Evolutionary conservation across 176 grass and related monocot genomes (phyloP).

Genomic region (Pontederia crassipes): DNA sequence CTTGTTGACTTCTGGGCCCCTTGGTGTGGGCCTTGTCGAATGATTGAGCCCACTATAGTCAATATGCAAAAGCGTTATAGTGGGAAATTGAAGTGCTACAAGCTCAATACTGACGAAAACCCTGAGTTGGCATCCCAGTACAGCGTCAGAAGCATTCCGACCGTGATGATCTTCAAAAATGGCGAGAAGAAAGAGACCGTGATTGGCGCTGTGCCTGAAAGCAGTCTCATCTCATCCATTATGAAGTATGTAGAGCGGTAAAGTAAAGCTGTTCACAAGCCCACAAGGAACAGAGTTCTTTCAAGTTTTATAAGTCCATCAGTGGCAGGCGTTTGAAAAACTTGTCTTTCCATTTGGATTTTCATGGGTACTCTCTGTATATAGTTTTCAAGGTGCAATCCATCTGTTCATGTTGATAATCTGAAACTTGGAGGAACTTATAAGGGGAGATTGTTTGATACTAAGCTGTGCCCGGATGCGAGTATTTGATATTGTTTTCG

Average conservation of each 20-base stretch:
- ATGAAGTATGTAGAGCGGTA: constrained; percentile 6
- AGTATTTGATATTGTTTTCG: too few species aligned
- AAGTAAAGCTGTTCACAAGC: neutral
- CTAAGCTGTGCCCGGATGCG: too few species aligned
- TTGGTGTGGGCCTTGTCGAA: constrained; percentile 12
- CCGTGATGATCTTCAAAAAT: constrained; percentile 16
- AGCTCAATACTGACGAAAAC: constrained; percentile 18
- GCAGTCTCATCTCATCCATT: neutral
- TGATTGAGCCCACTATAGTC: constrained; percentile 8
- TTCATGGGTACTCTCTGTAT: too few species aligned
- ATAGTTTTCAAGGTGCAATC: too few species aligned
- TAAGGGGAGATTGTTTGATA: too few species aligned
- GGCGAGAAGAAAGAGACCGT: constrained; percentile 13
- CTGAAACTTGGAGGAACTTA: too few species aligned
- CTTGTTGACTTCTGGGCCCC: constrained; percentile 13
- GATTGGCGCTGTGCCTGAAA: constrained; percentile 1
- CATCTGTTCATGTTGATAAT: too few species aligned
- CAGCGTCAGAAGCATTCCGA: constrained; percentile 9
- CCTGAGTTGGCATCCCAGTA: constrained; percentile 6
- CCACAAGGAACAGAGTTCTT: neutral
- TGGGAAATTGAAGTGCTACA: constrained; percentile 19
- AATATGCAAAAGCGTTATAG: constrained; percentile 13
- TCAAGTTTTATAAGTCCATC: neutral
- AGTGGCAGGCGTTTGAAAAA: too few species aligned
- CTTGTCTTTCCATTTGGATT: too few species aligned